Conservation (phyloP, 371 early-diverging fungal species). For the Batkoa obscura region DNA sequence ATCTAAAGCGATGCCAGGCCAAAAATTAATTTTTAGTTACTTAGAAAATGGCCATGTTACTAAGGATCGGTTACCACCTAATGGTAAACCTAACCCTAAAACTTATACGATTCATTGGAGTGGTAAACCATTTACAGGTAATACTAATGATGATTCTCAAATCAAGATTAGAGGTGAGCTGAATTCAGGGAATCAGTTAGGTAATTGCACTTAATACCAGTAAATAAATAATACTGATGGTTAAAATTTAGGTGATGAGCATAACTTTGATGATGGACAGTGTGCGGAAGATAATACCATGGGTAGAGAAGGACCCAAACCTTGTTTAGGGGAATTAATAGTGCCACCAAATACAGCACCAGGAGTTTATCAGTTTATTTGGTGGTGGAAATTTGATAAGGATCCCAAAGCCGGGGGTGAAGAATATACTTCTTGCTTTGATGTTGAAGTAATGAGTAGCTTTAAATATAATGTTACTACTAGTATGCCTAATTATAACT, state of each 20-base stretch:
- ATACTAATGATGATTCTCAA: conserved; percentile 3
- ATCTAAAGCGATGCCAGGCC: conserved; percentile 11
- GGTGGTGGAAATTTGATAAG: conserved; percentile 21
- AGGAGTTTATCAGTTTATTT: conserved; percentile 15
- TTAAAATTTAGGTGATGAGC: not conserved
- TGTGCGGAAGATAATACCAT: conserved; percentile 6
- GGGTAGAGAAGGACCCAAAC: not conserved
- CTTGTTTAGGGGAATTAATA: conserved; percentile 13
- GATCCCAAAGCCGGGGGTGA: conserved; percentile 11
- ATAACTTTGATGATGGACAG: conserved; percentile 5
- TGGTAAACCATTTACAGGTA: conserved; percentile 12
- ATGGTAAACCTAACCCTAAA: conserved; percentile 4
- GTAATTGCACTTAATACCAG: too few species aligned
- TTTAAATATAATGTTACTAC: not conserved
- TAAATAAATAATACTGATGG: too few species aligned
- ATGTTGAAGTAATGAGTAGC: conserved; percentile 10
- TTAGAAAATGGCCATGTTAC: conserved; percentile 16
- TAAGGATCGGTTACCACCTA: conserved; percentile 11
- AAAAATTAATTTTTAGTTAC: conserved; percentile 12
- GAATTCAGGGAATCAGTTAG: conserved; percentile 7
- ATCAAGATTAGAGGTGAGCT: conserved; percentile 10
- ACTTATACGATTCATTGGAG: conserved; percentile 7
- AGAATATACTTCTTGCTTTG: conserved; percentile 19
- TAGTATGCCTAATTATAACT: too few species aligned
- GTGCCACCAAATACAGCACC: conserved; percentile 11